Conservation (phyloP, 2,329 filamentous ascomycete species). For the Elsinoe necatrix region DNA sequence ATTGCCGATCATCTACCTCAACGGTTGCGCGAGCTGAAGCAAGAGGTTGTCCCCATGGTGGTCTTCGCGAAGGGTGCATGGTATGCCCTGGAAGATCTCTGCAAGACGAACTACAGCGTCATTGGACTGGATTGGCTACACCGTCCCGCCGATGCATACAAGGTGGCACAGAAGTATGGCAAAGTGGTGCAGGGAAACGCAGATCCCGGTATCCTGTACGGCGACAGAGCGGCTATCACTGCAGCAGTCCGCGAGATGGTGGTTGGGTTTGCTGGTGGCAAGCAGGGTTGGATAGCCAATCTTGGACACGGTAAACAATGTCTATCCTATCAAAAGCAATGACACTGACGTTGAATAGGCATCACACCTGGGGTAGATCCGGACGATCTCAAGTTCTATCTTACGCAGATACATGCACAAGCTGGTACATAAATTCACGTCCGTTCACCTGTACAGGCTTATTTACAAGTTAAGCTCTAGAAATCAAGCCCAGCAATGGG, state of each 20-base stretch:
- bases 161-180: conserved; percentile 59
- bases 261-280: conserved; percentile 69
- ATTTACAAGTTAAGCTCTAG: conserved; percentile 28
- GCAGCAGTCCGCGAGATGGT: conserved; percentile 79
- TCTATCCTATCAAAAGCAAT: not conserved
- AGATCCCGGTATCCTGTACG: conserved; percentile 88
- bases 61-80: conserved; percentile 97
- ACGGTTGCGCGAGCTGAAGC: conserved; percentile 61
- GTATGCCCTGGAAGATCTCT: conserved; percentile 83
- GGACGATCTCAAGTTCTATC: conserved; percentile 86
- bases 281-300: conserved; percentile 94
- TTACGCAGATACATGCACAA: conserved; percentile 70
- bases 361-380: conserved; percentile 94
- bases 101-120: conserved; percentile 83
- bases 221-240: conserved; percentile 71
- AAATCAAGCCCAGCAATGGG: conserved; percentile 22
- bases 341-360: conserved; percentile 47
- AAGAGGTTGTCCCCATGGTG: conserved; percentile 86
- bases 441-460: conserved; percentile 17
- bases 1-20: conserved; percentile 74
- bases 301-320: conserved; percentile 72
- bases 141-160: conserved; percentile 74
- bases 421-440: conserved; percentile 31
- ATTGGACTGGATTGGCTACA: conserved; percentile 94
- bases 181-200: conserved; percentile 91